phyloP scores from a whole-genome alignment of 2,329 filamentous ascomycete species.

The Exophiala spinifera region DNA sequence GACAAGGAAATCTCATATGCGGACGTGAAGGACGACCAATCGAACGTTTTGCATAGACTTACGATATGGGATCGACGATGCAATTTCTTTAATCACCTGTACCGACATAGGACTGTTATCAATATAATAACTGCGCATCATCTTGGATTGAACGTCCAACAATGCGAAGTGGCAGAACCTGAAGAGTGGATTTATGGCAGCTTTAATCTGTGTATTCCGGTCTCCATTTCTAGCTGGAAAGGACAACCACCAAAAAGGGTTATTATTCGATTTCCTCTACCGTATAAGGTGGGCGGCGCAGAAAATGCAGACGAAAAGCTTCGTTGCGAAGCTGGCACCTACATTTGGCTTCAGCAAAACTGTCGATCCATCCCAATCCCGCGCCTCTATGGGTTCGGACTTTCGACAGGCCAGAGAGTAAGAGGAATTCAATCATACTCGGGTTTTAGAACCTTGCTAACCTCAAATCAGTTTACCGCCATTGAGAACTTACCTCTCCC shows the following conservation, averaged over 20 bases:
- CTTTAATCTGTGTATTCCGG: conserved; percentile 33
- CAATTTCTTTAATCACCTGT: conserved; percentile 11
- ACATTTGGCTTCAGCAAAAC: conserved; percentile 17
- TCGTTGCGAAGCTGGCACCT: conserved; percentile 23
- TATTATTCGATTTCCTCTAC: conserved; percentile 30
- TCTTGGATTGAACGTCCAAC: not conserved
- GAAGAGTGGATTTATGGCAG: conserved; percentile 28
- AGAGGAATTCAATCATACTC: conserved; percentile 45
- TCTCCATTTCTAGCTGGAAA: conserved; percentile 17
- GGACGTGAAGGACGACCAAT: conserved; percentile 12
- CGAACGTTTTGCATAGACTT: conserved; percentile 9
- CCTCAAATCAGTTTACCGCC: too few species aligned
- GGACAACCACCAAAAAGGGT: conserved; percentile 13
- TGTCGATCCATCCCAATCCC: conserved; percentile 21
- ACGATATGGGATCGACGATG: conserved; percentile 1
- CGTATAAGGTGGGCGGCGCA: conserved; percentile 29
- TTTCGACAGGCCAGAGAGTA: conserved; percentile 10
- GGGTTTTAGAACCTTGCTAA: too few species aligned
- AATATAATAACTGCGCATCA: conserved; percentile 5
- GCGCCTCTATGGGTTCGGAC: conserved; percentile 30
- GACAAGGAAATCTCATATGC: conserved; percentile 10
- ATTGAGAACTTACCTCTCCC: conserved; percentile 31
- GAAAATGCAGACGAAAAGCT: conserved; percentile 29
- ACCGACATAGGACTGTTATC: conserved; percentile 5
- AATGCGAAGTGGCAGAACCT: conserved; percentile 23